Conservation (phyloP, 2,329 filamentous ascomycete species). For the Emericellopsis atlantica region DNA sequence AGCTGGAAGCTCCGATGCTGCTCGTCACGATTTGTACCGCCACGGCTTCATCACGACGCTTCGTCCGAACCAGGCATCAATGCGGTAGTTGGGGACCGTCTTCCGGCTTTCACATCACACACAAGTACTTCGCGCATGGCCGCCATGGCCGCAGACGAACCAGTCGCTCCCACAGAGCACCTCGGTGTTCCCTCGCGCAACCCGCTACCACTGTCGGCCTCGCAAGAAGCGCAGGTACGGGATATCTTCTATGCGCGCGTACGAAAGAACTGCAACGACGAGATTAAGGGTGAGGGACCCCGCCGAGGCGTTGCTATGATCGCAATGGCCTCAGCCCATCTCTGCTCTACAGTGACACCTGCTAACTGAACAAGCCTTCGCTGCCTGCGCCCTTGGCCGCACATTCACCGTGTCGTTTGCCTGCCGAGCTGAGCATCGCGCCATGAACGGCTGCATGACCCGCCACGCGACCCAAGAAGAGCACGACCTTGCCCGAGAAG, state of each 20-base stretch:
- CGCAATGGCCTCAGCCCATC: too few relatives aligned
- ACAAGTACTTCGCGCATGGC: slow-evolving; percentile 9
- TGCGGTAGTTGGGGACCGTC: too few relatives aligned
- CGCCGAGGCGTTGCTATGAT: too few relatives aligned
- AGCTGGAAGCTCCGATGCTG: background rate
- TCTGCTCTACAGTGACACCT: too few relatives aligned
- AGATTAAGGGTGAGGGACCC: slow-evolving; percentile 54
- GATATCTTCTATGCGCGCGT: slow-evolving; percentile 74
- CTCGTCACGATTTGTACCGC: slow-evolving; percentile 1
- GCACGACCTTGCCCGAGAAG: slow-evolving; percentile 77
- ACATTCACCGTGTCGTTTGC: slow-evolving; percentile 82
- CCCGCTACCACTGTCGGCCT: slow-evolving; percentile 69
- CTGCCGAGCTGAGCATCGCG: slow-evolving; percentile 65
- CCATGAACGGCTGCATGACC: slow-evolving; percentile 94
- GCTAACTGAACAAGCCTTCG: slow-evolving; percentile 54
- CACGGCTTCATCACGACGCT: background rate
- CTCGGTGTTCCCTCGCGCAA: slow-evolving; percentile 51
- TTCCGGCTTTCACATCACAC: background rate
- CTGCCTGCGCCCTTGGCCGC: slow-evolving; percentile 73
- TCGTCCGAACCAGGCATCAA: too few relatives aligned
- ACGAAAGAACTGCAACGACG: slow-evolving; percentile 58
- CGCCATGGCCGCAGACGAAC: slow-evolving; percentile 18
- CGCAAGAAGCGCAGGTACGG: slow-evolving; percentile 71
- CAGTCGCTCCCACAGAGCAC: slow-evolving; percentile 20
- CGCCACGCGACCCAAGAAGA: slow-evolving; percentile 71